Base-by-base conservation (phyloP, 1,284 basidiomycete genomes). In the Fistulinella cinereoalba region DNA sequence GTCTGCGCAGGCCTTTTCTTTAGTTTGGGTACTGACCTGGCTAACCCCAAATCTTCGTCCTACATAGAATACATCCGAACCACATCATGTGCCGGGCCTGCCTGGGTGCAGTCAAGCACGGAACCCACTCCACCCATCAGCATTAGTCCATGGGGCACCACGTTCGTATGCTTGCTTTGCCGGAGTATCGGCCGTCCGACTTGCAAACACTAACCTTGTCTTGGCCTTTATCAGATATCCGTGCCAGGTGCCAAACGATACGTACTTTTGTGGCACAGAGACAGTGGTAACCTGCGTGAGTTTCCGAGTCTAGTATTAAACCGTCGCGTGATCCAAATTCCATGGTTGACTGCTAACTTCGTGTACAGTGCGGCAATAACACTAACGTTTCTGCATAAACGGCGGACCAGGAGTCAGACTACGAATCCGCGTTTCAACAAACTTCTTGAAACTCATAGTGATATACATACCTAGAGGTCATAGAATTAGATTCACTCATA, bases 211-310 rank as follows among this genome's bases (percentile, higher is more conserved):
- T 18, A 19, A 21, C 33, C 29, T 13, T n/a, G 7, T 16, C 13
- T 32, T 32, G 6, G 8, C 3, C 6, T 34, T 19, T 41, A 4
- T 18, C 19, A 60, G 59, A 16, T 57, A 51, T 24, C 21, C 25
- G 4, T 61, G 57, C 22, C 27, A 51, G 18, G 41, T 55, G 6
- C 59, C 59, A 21, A 18, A 39, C 1, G 28, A 13, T 13, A 31
- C 18, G 18, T 55, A 62, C 37, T 39, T 38, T 34, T 59, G 59
- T n/a, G 50, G 25, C 11, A 18, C 10, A 19, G 38, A 37, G 6
- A 44, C 32, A 0, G 54, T 60, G 13, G 41, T 32, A 27, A 55
- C 59, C 6, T 61, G 58, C 39, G 54, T 52, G 41, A 37, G 58
- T 58, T 37, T 24, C n/a, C 19, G 1, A 16, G 12, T 10, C 22